Conservation (phyloP, 2,329 filamentous ascomycete genomes). For the Apiospora malaysiana region DNA sequence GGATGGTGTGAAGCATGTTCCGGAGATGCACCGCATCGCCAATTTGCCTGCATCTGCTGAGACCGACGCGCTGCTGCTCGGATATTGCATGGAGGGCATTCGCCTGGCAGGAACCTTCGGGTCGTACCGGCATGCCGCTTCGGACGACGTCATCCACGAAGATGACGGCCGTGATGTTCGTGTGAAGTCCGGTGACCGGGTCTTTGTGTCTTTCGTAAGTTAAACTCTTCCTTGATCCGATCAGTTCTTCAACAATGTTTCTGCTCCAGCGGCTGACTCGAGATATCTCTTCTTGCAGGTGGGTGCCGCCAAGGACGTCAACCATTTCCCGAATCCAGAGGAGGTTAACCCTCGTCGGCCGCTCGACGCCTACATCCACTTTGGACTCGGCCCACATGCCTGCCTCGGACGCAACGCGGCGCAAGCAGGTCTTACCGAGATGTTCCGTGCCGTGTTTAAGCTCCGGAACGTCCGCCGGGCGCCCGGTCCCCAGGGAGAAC, state of each 20-base stretch:
- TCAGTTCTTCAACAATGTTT: not conserved
- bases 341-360: constrained; percentile 68
- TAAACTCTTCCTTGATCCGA: not conserved
- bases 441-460: constrained; percentile 70
- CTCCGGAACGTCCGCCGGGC: constrained; percentile 66
- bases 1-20: constrained; percentile 59
- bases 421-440: constrained; percentile 67
- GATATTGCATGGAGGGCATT: constrained; percentile 75
- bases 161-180: constrained; percentile 57
- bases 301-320: constrained; percentile 60
- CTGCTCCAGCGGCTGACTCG: not conserved
- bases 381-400: constrained; percentile 66
- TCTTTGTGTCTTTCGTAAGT: constrained; percentile 68
- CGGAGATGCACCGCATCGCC: constrained; percentile 66
- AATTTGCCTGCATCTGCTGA: constrained; percentile 58
- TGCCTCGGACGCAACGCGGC: constrained; percentile 67
- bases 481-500: constrained; percentile 66
- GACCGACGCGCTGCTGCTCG: constrained; percentile 67
- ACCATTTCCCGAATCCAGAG: constrained; percentile 65
- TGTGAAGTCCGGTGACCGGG: constrained; percentile 61
- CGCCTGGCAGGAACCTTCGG: constrained; percentile 70
- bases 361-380: constrained; percentile 68
- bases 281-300: not conserved
- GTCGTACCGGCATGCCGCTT: constrained; percentile 62
- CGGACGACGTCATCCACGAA: constrained; percentile 51